Evolutionary conservation across 768 basidiomycete genomes (phyloP).

Genomic region (Hortiboletus flavorubellus): DNA sequence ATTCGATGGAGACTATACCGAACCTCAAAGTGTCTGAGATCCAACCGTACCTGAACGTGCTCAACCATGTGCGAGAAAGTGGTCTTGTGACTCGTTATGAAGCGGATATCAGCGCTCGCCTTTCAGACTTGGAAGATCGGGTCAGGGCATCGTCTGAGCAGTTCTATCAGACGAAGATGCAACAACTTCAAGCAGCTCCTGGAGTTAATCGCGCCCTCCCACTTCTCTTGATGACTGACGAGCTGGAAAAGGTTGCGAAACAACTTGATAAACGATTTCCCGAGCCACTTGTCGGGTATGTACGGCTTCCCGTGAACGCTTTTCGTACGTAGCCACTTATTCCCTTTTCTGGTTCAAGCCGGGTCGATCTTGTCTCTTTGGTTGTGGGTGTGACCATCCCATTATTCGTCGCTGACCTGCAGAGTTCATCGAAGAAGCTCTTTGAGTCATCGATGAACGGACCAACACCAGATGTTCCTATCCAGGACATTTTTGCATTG

Average conservation of each 20-base stretch:
- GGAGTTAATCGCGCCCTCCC: slow-evolving; percentile 83
- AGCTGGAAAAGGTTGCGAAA: slow-evolving; percentile 85
- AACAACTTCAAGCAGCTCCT: slow-evolving; percentile 61
- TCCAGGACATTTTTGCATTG: slow-evolving; percentile 85
- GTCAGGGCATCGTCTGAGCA: slow-evolving; percentile 56
- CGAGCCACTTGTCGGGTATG: slow-evolving; percentile 76
- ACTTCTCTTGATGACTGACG: slow-evolving; percentile 78
- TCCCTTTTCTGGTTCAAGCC: slow-evolving; percentile 36
- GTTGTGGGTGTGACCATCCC: slow-evolving; percentile 69
- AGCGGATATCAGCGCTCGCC: slow-evolving; percentile 65
- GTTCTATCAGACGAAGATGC: slow-evolving; percentile 61
- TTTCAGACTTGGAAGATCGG: slow-evolving; percentile 64
- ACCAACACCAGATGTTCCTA: slow-evolving; percentile 82
- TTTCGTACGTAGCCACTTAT: not conserved
- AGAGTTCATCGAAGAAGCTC: slow-evolving; percentile 65
- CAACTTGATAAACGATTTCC: slow-evolving; percentile 83
- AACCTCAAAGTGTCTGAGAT: slow-evolving; percentile 70
- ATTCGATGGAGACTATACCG: slow-evolving; percentile 74
- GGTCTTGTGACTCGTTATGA: slow-evolving; percentile 70
- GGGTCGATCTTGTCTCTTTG: slow-evolving; percentile 72
- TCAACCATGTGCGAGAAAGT: slow-evolving; percentile 70
- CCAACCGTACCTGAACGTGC: slow-evolving; percentile 57
- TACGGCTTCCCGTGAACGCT: not conserved
- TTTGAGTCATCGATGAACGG: slow-evolving; percentile 85
- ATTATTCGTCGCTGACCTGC: slow-evolving; percentile 61